phyloP scores from a whole-genome alignment of 305 asterid genomes.

The Fraxinus greggii region DNA sequence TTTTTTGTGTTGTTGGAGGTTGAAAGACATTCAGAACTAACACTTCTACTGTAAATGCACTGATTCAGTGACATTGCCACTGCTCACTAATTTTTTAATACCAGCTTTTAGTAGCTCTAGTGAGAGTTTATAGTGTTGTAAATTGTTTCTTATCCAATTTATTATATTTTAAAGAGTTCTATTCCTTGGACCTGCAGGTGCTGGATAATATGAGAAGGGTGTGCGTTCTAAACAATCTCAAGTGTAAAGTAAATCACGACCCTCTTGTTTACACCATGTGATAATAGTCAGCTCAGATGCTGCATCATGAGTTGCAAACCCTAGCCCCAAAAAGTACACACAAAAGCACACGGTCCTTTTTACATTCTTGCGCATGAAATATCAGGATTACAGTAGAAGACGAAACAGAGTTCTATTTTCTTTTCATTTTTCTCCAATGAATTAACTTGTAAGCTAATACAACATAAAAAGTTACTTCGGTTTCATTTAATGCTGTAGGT shows the following conservation, averaged over 20 bases:
- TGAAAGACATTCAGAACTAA: background rate
- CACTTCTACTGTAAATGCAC: background rate
- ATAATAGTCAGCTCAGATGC: background rate
- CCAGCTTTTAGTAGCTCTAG: background rate
- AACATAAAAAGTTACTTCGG: background rate
- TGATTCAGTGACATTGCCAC: constrained; percentile 1
- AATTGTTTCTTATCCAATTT: background rate
- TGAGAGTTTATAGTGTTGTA: background rate
- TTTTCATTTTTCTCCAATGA: background rate
- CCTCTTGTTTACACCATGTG: constrained; percentile 10
- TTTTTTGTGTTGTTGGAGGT: background rate
- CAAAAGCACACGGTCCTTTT: background rate
- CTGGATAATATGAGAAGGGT: constrained; percentile 71
- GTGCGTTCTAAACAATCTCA: constrained; percentile 57
- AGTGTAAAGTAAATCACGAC: constrained; percentile 54
- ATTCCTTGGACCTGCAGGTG: constrained; percentile 51
- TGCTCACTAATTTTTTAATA: background rate
- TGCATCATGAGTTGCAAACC: background rate
- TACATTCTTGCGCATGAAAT: constrained; percentile 4
- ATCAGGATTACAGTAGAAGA: background rate
- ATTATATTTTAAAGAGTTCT: background rate
- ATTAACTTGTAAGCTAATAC: background rate
- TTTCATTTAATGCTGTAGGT: constrained; percentile 45
- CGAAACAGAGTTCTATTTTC: background rate
- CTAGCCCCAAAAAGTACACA: background rate